phyloP scores from a whole-genome alignment of 306 rosid species.

The Cyamopsis tetragonoloba region DNA sequence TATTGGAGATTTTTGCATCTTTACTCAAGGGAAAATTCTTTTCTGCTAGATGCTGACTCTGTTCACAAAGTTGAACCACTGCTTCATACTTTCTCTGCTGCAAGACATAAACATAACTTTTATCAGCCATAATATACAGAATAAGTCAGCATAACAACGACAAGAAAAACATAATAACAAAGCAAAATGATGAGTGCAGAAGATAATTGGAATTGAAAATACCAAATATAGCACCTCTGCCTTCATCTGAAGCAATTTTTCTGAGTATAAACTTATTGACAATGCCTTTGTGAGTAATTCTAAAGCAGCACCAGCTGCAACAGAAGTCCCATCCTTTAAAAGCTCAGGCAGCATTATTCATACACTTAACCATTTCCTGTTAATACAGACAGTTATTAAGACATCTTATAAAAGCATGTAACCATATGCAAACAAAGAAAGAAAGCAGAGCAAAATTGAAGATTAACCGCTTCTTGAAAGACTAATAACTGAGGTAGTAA shows the following conservation, averaged over 20 bases:
- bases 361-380: conserved; percentile 66
- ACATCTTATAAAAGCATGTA: conserved; percentile 13
- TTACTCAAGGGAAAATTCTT: conserved; percentile 46
- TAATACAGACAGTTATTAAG: conserved; percentile 24
- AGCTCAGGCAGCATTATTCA: conserved; percentile 49
- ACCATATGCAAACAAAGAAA: not conserved
- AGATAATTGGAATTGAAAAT: conserved; percentile 27
- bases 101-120: conserved; percentile 30
- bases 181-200: conserved; percentile 2
- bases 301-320: conserved; percentile 66
- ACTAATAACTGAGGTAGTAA: not conserved
- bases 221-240: conserved; percentile 84
- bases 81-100: conserved; percentile 77
- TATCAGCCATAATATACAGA: conserved; percentile 23
- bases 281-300: conserved; percentile 62
- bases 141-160: not conserved
- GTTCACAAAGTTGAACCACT: conserved; percentile 70
- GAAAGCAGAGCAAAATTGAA: conserved; percentile 13
- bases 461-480: conserved; percentile 4
- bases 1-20: conserved; percentile 24
- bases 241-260: conserved; percentile 82
- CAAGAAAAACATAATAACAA: not conserved
- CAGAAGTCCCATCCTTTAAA: conserved; percentile 57
- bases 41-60: conserved; percentile 67
- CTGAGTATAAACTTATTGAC: conserved; percentile 70